Evolutionary conservation across 176 grass and related monocot species (phyloP), one percentile per base, ranked within the genome.

Genomic region (Bonia amplexicaulis): DNA sequence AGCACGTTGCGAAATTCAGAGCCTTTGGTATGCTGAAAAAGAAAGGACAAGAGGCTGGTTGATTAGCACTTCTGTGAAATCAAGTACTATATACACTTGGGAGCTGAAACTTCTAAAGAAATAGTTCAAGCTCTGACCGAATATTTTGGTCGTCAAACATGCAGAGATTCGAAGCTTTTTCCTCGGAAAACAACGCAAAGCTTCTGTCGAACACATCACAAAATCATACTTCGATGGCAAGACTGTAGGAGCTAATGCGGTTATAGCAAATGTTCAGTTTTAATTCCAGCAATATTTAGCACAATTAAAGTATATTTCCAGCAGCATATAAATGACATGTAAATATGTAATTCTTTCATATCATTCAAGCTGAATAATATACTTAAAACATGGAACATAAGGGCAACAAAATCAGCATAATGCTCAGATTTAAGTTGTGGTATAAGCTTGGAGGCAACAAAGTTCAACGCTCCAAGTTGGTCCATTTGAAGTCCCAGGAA

Each of bases 131-230:
- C 53, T 25, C 7, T 37, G 1, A 54, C 7, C 26, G 1, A 54
- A 71, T 63, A 62, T 90, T 90, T 86, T 90, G 49, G 84, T 82
- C 67, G 84, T 87, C 84, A 90, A 87, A 82, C 77, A 48, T 33
- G 80, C 73, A 46, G 70, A 81, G 26, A 69, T 77, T 62, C 71
- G 12, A 58, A 26, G 71, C 41, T 59, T 82, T 19, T 9, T 8
- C 62, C 15, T 60, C 10, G 9, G 7, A 41, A 69, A 69, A 51
- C 63, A 55, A 77, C 16, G 52, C 60, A 74, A 89, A 90, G 63
- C 42, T 27, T 80, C 84, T 74, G 74, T 27, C 84, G 37, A 90
- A 90, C 84, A 74, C 68, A 61, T 79, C 79, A 87, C 17, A 83
- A 35, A 75, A 67, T 16, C 49, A 65, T 78, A 31, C 11, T 39